Conservation (phyloP, 768 basidiomycete species). For the Coprinopsis strossmayeri region DNA sequence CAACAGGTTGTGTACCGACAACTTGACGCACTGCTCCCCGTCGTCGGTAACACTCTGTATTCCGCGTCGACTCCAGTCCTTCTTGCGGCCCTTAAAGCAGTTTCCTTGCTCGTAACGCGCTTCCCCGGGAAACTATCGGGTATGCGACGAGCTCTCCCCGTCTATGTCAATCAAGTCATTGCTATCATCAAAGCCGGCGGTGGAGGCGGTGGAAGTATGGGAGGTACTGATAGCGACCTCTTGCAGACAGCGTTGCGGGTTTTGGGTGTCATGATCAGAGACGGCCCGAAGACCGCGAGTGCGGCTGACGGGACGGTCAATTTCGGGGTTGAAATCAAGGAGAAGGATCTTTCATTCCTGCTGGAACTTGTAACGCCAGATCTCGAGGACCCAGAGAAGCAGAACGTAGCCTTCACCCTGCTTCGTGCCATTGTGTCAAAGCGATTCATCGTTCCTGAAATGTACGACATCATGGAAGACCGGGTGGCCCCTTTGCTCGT, state of each 20-base stretch:
- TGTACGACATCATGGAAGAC: constrained; percentile 91
- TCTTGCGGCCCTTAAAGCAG: constrained; percentile 68
- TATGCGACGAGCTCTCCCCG: constrained; percentile 57
- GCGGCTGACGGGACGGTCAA: not conserved
- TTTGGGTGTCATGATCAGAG: constrained; percentile 84
- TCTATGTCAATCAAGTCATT: constrained; percentile 79
- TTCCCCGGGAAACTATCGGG: constrained; percentile 68
- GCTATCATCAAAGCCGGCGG: constrained; percentile 77
- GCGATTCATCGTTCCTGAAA: constrained; percentile 90
- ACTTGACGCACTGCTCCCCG: constrained; percentile 78
- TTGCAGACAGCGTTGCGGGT: constrained; percentile 86
- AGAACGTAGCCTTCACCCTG: constrained; percentile 80
- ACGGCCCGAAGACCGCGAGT: constrained; percentile 33
- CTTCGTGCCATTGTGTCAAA: constrained; percentile 87
- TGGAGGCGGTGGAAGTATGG: constrained; percentile 24
- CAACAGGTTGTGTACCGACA: constrained; percentile 71
- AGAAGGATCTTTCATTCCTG: constrained; percentile 82
- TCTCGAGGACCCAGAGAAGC: constrained; percentile 82
- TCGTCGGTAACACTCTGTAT: constrained; percentile 90
- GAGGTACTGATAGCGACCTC: constrained; percentile 74
- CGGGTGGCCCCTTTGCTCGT: constrained; percentile 88
- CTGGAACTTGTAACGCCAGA: constrained; percentile 85
- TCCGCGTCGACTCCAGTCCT: constrained; percentile 74
- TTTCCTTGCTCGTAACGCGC: constrained; percentile 64
- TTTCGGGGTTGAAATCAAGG: constrained; percentile 72